Conservation (phyloP, 176 grass and related monocot species). For the Avena sativa region DNA sequence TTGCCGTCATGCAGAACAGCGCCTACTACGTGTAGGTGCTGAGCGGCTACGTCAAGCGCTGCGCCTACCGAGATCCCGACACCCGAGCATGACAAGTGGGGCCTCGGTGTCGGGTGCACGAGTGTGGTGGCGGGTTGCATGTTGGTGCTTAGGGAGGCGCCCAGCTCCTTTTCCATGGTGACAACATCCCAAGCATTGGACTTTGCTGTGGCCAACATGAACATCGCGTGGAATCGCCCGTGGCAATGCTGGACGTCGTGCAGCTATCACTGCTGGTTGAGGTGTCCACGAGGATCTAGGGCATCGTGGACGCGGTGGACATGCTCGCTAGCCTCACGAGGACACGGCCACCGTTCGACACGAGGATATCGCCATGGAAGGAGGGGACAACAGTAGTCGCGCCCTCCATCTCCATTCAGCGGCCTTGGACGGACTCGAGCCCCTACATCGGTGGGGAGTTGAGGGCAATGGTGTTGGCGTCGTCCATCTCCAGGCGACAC, state of each 20-base stretch:
- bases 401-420: too few relatives aligned
- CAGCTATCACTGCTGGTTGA: conserved; percentile 62
- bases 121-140: conserved; percentile 46
- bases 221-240: conserved; percentile 34
- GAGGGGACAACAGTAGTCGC: too few relatives aligned
- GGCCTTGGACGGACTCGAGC: too few relatives aligned
- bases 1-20: conserved; percentile 56
- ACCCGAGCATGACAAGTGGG: conserved; percentile 40
- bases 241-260: conserved; percentile 52
- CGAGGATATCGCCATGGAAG: too few relatives aligned
- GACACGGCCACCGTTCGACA: too few relatives aligned
- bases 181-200: conserved; percentile 43
- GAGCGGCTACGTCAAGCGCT: conserved; percentile 47
- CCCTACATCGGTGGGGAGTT: too few relatives aligned
- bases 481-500: too few relatives aligned
- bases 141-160: conserved; percentile 57
- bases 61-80: conserved; percentile 46
- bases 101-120: conserved; percentile 51
- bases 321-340: conserved; percentile 40
- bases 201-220: conserved; percentile 59
- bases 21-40: conserved; percentile 75
- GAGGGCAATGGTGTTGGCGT: too few relatives aligned
- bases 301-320: conserved; percentile 57
- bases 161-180: conserved; percentile 56
- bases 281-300: conserved; percentile 56